These are phyloP conservation scores for Parathielavia hyrcaniae DNA, from an alignment of 495 filamentous ascomycete genomes.

Conservation along the genomic window DNA sequence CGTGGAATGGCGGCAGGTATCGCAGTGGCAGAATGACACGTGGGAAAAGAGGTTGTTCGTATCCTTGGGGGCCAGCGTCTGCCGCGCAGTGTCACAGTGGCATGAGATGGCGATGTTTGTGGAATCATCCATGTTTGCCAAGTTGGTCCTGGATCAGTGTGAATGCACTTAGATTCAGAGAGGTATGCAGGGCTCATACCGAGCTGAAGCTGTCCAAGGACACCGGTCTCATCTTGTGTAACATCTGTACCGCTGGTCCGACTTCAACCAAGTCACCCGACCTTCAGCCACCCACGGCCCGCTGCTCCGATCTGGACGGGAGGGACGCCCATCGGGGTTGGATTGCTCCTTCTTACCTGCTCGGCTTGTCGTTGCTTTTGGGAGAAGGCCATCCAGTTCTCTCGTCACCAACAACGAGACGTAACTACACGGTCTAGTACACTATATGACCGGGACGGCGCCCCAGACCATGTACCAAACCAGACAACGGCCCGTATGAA, in stretches of 20 bases:
- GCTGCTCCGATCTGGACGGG: not conserved
- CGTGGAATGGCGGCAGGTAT: slow-evolving; percentile 51
- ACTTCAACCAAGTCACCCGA: not conserved
- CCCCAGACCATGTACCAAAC: too few species aligned
- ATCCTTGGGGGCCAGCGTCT: slow-evolving; percentile 30
- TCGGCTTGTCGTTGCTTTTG: not conserved
- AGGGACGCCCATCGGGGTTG: not conserved
- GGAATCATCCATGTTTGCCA: not conserved
- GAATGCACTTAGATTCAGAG: not conserved
- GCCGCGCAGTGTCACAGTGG: slow-evolving; percentile 47
- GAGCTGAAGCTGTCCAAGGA: not conserved
- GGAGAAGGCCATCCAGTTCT: too few species aligned
- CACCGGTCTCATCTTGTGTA: not conserved
- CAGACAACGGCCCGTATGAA: too few species aligned
- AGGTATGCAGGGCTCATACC: not conserved
- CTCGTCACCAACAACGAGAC: too few species aligned
- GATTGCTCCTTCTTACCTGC: too few species aligned
- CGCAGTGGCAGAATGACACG: slow-evolving; percentile 57
- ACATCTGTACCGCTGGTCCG: not conserved
- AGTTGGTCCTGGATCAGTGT: too few species aligned
- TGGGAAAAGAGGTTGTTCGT: not conserved
- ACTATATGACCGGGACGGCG: too few species aligned
- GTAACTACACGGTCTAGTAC: too few species aligned
- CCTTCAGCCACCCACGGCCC: not conserved
- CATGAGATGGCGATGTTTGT: slow-evolving; percentile 41